phyloP scores from a whole-genome alignment of 1,139 yeast genomes.

The Blastobotrys proliferans region DNA sequence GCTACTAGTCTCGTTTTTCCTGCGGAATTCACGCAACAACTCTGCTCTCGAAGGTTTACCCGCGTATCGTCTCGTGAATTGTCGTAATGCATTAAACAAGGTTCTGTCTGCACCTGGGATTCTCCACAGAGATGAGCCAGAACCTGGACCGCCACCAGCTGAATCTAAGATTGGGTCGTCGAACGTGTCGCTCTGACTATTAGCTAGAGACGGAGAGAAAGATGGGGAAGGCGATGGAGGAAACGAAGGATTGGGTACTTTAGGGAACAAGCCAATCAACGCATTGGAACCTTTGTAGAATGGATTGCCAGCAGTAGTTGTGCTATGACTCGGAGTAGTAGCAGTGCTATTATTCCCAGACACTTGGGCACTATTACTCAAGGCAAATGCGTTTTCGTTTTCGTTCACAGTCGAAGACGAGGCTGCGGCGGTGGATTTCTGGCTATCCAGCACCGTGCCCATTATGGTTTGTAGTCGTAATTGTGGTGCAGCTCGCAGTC shows the following conservation, averaged over 20 bases:
- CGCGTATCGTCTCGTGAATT: neutral
- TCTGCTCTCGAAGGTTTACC: constrained; percentile 7
- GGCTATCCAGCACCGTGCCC: too few species aligned
- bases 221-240: constrained; percentile 7
- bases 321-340: too few species aligned
- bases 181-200: too few species aligned
- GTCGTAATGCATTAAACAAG: constrained; percentile 3
- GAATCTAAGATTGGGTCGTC: too few species aligned
- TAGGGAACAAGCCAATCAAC: constrained; percentile 1
- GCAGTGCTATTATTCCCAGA: too few species aligned
- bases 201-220: constrained; percentile 2
- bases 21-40: constrained; percentile 4
- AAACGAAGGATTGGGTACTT: neutral
- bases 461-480: too few species aligned
- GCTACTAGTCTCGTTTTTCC: neutral
- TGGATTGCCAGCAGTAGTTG: constrained; percentile 4
- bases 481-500: too few species aligned
- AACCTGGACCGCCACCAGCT: neutral
- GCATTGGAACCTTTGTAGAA: constrained; percentile 4
- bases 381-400: too few species aligned
- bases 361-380: too few species aligned
- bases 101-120: constrained; percentile 5
- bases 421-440: too few species aligned
- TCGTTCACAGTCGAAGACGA: too few species aligned
- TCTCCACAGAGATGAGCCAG: constrained; percentile 5